Base-by-base conservation (phyloP, 176 grass and related monocot species). In the Hsuehochloa calcarea region DNA sequence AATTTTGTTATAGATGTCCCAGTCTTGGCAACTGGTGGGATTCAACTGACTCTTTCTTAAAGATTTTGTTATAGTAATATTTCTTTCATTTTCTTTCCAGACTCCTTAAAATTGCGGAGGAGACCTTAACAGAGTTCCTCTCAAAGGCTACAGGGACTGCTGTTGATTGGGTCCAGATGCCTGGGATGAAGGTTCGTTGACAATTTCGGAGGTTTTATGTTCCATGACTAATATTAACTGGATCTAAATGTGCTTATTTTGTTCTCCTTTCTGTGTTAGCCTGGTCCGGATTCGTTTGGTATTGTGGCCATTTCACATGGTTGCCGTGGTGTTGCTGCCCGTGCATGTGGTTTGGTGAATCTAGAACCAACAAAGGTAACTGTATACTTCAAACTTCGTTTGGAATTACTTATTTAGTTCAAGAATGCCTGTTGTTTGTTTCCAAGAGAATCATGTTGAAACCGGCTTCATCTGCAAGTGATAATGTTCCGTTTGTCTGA, bases 231-330 rank as follows among this genome's bases (percentile, higher is more conserved):
- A 84, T 50, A 27, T 67, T 62, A 25, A 71, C 47, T 74, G 20
- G 11, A 41, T 77, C 40, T 39, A 62, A 46, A 22, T 5, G 43
- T 75, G 19, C 89, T 91, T 34, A 80, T 15, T 2, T 64, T 2
- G 5, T 75, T 65, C 69, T 80, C 23, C 17, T 72, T 62, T 44
- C 17, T 82, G 65, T 74, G 65, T 85, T 70, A 99, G 97, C 97
- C 97, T 99, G 97, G 97, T 99, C 97, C 97, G 93, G 97, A 99
- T 96, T 94, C 93, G 75, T 88, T 94, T 94, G 93, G 93, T 84
- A 99, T 99, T 84, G 93, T 99, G 82, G 89, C 91, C 45, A 52
- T 99, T 96, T 99, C 97, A 88, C 97, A 96, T 88, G 92, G 90
- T 91, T 90, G 90, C 72, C 88, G 86, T 16, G 97, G 97, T 81